phyloP scores from a whole-genome alignment of 2,329 filamentous ascomycete genomes.

The Microcyclospora pomicola region DNA sequence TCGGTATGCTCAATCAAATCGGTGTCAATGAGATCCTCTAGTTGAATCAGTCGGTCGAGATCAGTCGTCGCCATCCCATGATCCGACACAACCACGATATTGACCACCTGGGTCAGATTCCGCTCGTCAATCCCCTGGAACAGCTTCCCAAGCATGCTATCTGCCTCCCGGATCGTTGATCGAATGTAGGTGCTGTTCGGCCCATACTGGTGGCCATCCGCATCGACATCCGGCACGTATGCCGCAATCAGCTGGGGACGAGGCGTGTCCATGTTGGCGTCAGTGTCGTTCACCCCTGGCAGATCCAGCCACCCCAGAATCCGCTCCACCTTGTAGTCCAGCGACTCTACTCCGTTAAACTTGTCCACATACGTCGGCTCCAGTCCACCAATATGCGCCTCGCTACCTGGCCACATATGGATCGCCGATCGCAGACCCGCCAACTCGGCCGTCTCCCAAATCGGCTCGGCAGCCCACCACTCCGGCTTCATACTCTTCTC shows the following conservation, averaged over 20 bases:
- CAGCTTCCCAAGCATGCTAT: constrained; percentile 65
- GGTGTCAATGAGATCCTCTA: constrained; percentile 77
- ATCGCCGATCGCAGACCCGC: constrained; percentile 67
- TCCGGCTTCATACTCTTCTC: constrained; percentile 62
- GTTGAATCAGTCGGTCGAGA: constrained; percentile 62
- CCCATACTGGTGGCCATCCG: constrained; percentile 73
- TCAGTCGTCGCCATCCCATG: constrained; percentile 97
- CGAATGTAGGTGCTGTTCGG: constrained; percentile 91
- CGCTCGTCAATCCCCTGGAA: constrained; percentile 63
- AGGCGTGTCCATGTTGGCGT: constrained; percentile 26
- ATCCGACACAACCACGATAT: constrained; percentile 90
- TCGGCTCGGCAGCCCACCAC: constrained; percentile 90
- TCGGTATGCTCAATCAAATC: constrained; percentile 69
- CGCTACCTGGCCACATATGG: constrained; percentile 98
- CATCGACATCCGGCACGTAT: constrained; percentile 87
- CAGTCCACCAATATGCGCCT: constrained; percentile 64
- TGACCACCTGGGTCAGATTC: constrained; percentile 80
- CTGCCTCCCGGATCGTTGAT: constrained; percentile 62
- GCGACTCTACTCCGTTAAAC: constrained; percentile 63
- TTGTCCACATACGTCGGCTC: constrained; percentile 73
- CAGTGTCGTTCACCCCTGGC: constrained; percentile 51
- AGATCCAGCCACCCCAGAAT: constrained; percentile 75
- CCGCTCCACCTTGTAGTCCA: constrained; percentile 62
- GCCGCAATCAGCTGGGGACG: constrained; percentile 85
- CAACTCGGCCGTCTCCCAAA: constrained; percentile 86